Evolutionary conservation across 768 basidiomycete species (phyloP).

Genomic region (Rhizopogon roseolus): DNA sequence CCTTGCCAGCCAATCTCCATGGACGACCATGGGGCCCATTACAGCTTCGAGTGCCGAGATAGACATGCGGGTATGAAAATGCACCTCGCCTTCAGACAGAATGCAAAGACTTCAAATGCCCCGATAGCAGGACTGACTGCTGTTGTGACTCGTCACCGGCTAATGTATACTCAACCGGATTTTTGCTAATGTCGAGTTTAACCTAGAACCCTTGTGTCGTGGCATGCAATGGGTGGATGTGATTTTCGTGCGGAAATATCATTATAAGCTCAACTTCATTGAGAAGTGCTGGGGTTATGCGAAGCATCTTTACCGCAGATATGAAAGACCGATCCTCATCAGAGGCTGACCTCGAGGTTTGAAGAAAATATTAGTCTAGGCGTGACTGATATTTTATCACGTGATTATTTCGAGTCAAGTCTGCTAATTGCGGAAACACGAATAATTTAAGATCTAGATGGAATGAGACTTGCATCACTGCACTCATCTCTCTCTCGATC

Average conservation of each 20-base stretch:
- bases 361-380: too few relatives aligned
- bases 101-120: too few relatives aligned
- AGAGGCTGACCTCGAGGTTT: too few relatives aligned
- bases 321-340: slow-evolving; percentile 18
- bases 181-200: slow-evolving; percentile 27
- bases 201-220: slow-evolving; percentile 24
- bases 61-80: too few relatives aligned
- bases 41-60: too few relatives aligned
- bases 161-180: slow-evolving; percentile 32
- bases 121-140: too few relatives aligned
- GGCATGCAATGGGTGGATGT: slow-evolving; percentile 21
- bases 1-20: too few relatives aligned
- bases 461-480: slow-evolving; percentile 6
- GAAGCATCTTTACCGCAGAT: slow-evolving; percentile 30
- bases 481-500: slow-evolving; percentile 6
- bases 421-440: slow-evolving; percentile 2
- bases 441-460: neutral
- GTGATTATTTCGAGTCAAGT: slow-evolving; percentile 7
- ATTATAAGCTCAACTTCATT: slow-evolving; percentile 36
- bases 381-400: neutral
- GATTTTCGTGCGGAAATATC: slow-evolving; percentile 36
- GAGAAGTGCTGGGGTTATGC: slow-evolving; percentile 33
- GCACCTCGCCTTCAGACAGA: too few relatives aligned
- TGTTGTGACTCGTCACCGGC: slow-evolving; percentile 28
- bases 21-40: too few relatives aligned